phyloP scores from a whole-genome alignment of 2,329 filamentous ascomycete species.

The Alternaria atra region DNA sequence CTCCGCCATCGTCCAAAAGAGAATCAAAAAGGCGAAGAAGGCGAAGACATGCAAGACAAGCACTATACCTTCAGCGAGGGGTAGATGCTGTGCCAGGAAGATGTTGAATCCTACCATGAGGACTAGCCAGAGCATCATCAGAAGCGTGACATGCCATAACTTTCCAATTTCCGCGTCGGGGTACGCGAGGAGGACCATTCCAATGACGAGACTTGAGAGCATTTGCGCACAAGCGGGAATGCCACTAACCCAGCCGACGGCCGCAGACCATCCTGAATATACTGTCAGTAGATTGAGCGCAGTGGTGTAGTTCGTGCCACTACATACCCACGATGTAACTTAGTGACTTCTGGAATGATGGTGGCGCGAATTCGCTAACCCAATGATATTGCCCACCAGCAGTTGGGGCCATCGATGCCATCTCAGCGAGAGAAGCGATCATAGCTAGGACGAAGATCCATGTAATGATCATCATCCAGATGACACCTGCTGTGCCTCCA shows the following conservation, averaged over 20 bases:
- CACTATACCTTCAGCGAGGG: conserved; percentile 58
- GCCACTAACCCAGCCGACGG: conserved; percentile 50
- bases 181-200: conserved; percentile 49
- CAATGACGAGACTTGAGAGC: conserved; percentile 30
- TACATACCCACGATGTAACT: conserved; percentile 14
- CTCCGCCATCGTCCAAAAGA: conserved; percentile 38
- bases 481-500: conserved; percentile 39
- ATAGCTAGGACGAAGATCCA: conserved; percentile 35
- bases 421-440: conserved; percentile 23
- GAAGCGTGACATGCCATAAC: conserved; percentile 38
- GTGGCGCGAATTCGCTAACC: conserved; percentile 13
- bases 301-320: neutral
- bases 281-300: neutral
- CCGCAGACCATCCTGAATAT: conserved; percentile 25
- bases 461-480: conserved; percentile 38
- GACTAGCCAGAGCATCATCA: conserved; percentile 47
- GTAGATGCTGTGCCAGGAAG: conserved; percentile 55
- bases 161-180: conserved; percentile 53
- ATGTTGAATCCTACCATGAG: conserved; percentile 54
- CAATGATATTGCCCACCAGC: conserved; percentile 16
- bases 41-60: conserved; percentile 60
- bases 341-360: conserved; percentile 8
- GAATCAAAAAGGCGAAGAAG: conserved; percentile 60
- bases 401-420: conserved; percentile 15
- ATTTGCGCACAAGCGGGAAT: conserved; percentile 45